Percentiles rank a stretch among this genome's conserved stretches.
phyloP scores from a whole-genome alignment of 768 basidiomycete genomes.

The Sistotremastrum suecicum region DNA sequence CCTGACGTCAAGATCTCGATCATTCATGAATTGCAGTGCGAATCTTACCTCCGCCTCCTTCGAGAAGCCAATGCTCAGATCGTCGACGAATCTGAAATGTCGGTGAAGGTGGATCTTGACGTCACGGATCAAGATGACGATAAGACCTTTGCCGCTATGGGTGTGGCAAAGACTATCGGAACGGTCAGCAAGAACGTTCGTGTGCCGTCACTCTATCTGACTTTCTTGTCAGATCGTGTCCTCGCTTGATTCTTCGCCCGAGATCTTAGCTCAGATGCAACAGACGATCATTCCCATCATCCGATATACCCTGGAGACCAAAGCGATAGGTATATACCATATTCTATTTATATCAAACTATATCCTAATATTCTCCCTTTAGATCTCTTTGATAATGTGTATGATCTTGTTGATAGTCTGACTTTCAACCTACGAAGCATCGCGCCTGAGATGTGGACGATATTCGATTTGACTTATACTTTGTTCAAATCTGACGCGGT shows the following conservation, averaged over 20 bases:
- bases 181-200: constrained; percentile 33
- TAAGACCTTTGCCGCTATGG: constrained; percentile 81
- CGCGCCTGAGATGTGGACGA: constrained; percentile 73
- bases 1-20: background rate
- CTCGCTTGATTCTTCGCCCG: constrained; percentile 57
- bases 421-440: constrained; percentile 71
- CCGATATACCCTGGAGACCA: constrained; percentile 60
- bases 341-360: background rate
- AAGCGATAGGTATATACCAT: constrained; percentile 47
- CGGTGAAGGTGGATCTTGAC: constrained; percentile 25
- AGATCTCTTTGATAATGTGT: constrained; percentile 84
- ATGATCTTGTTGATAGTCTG: constrained; percentile 70
- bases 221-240: constrained; percentile 44
- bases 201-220: constrained; percentile 1
- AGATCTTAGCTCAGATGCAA: constrained; percentile 67
- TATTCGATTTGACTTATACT: constrained; percentile 72
- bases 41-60: constrained; percentile 69
- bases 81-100: constrained; percentile 36
- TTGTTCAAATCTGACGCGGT: constrained; percentile 73
- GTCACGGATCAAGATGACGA: constrained; percentile 43
- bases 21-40: constrained; percentile 33
- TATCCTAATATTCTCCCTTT: constrained; percentile 2
- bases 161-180: constrained; percentile 70
- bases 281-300: constrained; percentile 73
- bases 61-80: constrained; percentile 38